A percentile compares a stretch with the other conserved stretches of the same genome.
Evolutionary conservation across 2,329 filamentous ascomycete species (phyloP).

Genomic region (Aspergillus japonicus): DNA sequence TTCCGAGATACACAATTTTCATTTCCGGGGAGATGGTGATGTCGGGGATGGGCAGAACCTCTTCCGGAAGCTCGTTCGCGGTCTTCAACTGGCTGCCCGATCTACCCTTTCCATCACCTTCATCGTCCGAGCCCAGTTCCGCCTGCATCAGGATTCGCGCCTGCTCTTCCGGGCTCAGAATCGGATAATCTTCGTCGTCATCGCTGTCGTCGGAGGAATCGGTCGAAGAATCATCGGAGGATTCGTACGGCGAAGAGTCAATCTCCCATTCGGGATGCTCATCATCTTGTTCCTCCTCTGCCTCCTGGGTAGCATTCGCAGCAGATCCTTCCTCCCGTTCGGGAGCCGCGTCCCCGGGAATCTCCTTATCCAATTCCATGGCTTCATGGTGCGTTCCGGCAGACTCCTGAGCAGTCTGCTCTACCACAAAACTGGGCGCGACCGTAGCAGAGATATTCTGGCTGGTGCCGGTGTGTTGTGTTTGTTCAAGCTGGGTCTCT

Average conservation of each 20-base stretch:
- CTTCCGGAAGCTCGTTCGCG: constrained; percentile 72
- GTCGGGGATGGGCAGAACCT: constrained; percentile 69
- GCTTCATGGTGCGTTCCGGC: constrained; percentile 16
- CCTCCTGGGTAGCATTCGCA: constrained; percentile 10
- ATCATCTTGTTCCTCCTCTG: constrained; percentile 41
- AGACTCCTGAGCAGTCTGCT: constrained; percentile 8
- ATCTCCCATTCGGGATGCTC: constrained; percentile 77
- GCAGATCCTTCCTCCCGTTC: constrained; percentile 7
- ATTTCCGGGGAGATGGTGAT: constrained; percentile 75
- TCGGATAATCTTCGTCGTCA: constrained; percentile 62
- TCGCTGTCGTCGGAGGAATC: constrained; percentile 59
- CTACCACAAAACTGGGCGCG: constrained; percentile 4
- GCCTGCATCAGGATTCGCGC: constrained; percentile 82
- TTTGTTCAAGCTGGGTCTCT: constrained; percentile 7
- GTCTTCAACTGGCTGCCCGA: constrained; percentile 62
- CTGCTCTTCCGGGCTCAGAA: constrained; percentile 77
- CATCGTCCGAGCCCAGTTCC: constrained; percentile 77
- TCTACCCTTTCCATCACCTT: constrained; percentile 56
- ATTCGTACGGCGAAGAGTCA: constrained; percentile 74
- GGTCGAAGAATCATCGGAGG: constrained; percentile 59
- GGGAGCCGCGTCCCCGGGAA: constrained; percentile 7
- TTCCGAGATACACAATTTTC: constrained; percentile 72
- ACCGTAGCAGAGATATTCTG: background rate
- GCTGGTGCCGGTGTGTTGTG: background rate
- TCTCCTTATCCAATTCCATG: constrained; percentile 29